Base-by-base conservation (phyloP, 225 moss, liverwort and hornwort species). In the Neckera pumila region DNA sequence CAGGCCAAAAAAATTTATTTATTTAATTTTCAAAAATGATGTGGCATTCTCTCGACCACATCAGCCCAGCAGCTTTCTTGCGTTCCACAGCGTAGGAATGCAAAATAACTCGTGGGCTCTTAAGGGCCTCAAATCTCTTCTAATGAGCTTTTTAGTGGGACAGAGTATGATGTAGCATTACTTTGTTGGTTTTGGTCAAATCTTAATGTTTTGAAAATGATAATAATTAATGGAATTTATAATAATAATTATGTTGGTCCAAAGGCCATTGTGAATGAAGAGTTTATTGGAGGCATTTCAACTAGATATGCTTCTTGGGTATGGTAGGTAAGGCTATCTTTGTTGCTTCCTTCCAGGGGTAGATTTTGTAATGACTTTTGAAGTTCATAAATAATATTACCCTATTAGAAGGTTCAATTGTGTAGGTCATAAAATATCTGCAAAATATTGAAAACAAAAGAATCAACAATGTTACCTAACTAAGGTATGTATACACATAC, bases 291-390 rank as follows among this genome's bases (percentile, higher is more conserved):
- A 1, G 2, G 12, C 10, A 38, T 4, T 66, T n/a, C 1, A 12
- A n/a, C 0, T 67, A 67, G 7, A 22, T 2, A 0, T n/a, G 4
- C 12, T 0, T 67, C 22, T n/a, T 1, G 1, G 1, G 1, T 3
- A 66, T 20, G 20, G 20, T 36, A 20, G 11, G 6, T 4, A 5
- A 66, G 36, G 20, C n/a, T n/a, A 12, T 2, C 21, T 2, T 36
- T 36, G 11, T 36, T 66, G 6, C 3, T 4, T n/a, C n/a, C 7
- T 12, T 66, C 0, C 5, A 0, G 0, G 38, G 7, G 3, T n/a
- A 67, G 11, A 66, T 1, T 69, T n/a, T 36, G 12, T n/a, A 1
- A 67, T 22, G 12, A n/a, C 3, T n/a, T 38, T 7, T 69, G 7
- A 13, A 69, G 69, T 38, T 38, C 2, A 38, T 38, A 38, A 38